Evolutionary conservation across 2,329 filamentous ascomycete species (phyloP), one percentile per base, ranked within the genome.

Genomic region (Juglanconis juglandina): DNA sequence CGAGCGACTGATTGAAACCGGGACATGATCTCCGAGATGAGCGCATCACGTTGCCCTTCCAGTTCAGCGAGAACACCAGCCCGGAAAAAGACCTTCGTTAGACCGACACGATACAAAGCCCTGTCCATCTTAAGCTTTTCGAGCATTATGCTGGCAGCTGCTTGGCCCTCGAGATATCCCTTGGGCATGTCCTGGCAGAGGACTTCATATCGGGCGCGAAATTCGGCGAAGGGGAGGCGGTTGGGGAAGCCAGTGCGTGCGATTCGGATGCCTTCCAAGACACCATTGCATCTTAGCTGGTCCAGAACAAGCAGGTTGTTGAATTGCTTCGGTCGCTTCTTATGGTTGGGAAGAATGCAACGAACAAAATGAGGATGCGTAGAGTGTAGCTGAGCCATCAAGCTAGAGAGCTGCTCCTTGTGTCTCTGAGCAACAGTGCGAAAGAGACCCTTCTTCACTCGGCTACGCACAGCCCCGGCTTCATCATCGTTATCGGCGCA

Each of bases 291-390:
- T 56, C 95, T 87, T n/a, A 99, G 79, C 73, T 99, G 96, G 69
- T 99, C 95, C 5, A 99, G 82, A 1, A 99, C 96, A n/a, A 99
- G 84, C 2, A 92, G 86, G 3, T 91, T 91, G 70, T 90, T 91
- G 74, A 98, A 92, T 71, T 93, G 90, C 75, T 99, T 99, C 0
- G 95, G 92, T 32, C 88, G 85, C 76, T 99, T 99, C 76, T 96
- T 97, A 79, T 99, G 95, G 71, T 99, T 99, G 3, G 95, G 96
- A 62, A 99, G 82, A 64, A 99, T 99, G 72, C 95, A 99, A 51
- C 95, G 90, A 35, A 99, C 95, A 72, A 99, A 99, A 74, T 99
- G 95, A 60, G 96, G 96, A 72, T 99, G 95, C 0, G 95, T 99
- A 0, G 91, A 96, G 73, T 99, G 90, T 14, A 99, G 84, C 69